Evolutionary conservation across 768 basidiomycete species (phyloP).

Genomic region (Porphyrellus cyaneotinctus): DNA sequence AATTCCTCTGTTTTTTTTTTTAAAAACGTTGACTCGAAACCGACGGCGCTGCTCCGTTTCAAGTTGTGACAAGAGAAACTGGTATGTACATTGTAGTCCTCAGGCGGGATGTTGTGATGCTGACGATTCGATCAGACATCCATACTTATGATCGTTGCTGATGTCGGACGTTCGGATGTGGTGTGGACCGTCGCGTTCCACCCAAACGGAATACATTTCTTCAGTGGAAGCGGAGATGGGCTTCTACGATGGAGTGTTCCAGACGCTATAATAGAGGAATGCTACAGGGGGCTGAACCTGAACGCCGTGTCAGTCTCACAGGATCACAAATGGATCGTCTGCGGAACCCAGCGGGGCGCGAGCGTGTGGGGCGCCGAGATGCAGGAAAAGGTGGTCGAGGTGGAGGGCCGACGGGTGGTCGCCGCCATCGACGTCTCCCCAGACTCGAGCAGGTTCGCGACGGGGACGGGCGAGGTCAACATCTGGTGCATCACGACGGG

Average conservation of each 20-base stretch:
- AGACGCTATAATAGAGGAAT: not conserved
- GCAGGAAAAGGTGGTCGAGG: not conserved
- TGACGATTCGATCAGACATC: no score
- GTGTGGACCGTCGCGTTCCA: constrained; percentile 1
- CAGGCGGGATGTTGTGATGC: no score
- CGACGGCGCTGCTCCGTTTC: no score
- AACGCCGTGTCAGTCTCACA: not conserved
- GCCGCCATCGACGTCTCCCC: not conserved
- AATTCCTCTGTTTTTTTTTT: no score
- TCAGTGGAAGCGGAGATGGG: not conserved
- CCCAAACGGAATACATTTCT: not conserved
- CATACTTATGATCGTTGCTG: not conserved
- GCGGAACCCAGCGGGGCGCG: not conserved
- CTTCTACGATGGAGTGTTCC: not conserved
- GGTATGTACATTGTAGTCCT: no score
- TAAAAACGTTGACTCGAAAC: no score
- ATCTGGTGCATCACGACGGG: not conserved
- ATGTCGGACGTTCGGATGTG: not conserved
- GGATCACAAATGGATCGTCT: not conserved
- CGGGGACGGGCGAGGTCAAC: not conserved
- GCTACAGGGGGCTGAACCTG: not conserved
- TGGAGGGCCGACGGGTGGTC: not conserved
- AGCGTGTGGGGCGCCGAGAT: not conserved
- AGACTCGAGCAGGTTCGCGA: constrained; percentile 1
- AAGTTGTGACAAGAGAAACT: no score